Percentiles rank a stretch among this genome's conserved stretches.
These are phyloP conservation scores for Botryotinia convoluta DNA, from an alignment of 2,329 filamentous ascomycete species.

Conservation along the genomic window DNA sequence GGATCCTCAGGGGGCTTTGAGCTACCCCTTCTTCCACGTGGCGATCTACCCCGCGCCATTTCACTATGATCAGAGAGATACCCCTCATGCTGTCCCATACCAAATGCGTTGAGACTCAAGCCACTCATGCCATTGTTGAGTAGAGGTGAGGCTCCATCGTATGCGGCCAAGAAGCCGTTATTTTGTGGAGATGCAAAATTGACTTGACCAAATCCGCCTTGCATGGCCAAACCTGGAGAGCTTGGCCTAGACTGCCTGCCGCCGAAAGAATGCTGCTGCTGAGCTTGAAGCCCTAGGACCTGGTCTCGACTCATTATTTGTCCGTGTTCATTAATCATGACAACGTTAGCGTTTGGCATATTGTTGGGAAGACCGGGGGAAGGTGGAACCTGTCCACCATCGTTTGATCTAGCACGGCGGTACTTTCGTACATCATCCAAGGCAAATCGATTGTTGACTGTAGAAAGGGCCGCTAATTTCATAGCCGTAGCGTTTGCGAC, in stretches of 20 bases:
- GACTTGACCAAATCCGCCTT: conserved; percentile 62
- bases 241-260: conserved; percentile 80
- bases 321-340: conserved; percentile 94
- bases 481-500: conserved; percentile 97
- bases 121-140: conserved; percentile 70
- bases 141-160: conserved; percentile 70
- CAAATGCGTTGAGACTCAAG: conserved; percentile 70
- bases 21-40: conserved; percentile 85
- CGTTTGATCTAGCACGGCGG: conserved; percentile 84
- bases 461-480: conserved; percentile 95
- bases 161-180: conserved; percentile 90
- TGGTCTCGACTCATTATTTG: conserved; percentile 85
- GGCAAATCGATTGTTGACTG: conserved; percentile 96
- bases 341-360: conserved; percentile 71
- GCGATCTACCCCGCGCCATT: conserved; percentile 84
- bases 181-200: conserved; percentile 85
- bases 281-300: conserved; percentile 74
- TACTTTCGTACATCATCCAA: conserved; percentile 97
- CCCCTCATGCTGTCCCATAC: conserved; percentile 69
- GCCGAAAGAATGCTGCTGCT: conserved; percentile 54
- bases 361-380: conserved; percentile 64
- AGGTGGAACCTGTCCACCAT: conserved; percentile 64
- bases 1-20: conserved; percentile 98
- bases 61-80: conserved; percentile 95
- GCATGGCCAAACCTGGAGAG: conserved; percentile 84